A percentile compares a stretch with the other conserved stretches of the same genome.
phyloP scores from a whole-genome alignment of 2,329 filamentous ascomycete genomes.

The Sclerotinia trifoliorum region DNA sequence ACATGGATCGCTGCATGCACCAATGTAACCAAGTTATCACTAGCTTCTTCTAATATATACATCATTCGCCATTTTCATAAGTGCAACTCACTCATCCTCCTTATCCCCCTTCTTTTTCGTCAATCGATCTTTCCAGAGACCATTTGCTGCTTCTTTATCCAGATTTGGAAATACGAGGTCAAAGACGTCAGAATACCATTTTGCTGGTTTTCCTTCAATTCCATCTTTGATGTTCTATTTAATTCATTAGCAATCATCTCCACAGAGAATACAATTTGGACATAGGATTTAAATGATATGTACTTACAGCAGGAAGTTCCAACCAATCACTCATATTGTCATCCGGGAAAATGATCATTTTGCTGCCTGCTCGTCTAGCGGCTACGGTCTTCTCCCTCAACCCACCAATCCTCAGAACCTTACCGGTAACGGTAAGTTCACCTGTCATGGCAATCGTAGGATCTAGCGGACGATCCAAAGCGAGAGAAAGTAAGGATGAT shows the following conservation, averaged over 20 bases:
- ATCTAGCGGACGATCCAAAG: slow-evolving; percentile 72
- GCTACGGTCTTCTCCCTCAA: slow-evolving; percentile 96
- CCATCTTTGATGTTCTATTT: slow-evolving; percentile 94
- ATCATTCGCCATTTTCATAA: background rate
- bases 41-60: slow-evolving; percentile 1
- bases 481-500: slow-evolving; percentile 84
- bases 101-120: slow-evolving; percentile 32
- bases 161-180: slow-evolving; percentile 83
- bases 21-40: background rate
- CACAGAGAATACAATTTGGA: background rate
- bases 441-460: slow-evolving; percentile 97
- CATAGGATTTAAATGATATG: background rate
- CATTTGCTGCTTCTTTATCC: slow-evolving; percentile 70
- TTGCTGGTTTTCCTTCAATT: slow-evolving; percentile 85
- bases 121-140: slow-evolving; percentile 49
- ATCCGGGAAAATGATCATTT: slow-evolving; percentile 88
- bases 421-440: slow-evolving; percentile 93
- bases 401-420: slow-evolving; percentile 91
- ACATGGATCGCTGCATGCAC: background rate
- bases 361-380: slow-evolving; percentile 85
- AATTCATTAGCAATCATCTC: slow-evolving; percentile 27
- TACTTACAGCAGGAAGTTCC: slow-evolving; percentile 87
- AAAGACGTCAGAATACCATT: slow-evolving; percentile 94
- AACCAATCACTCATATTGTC: slow-evolving; percentile 98
- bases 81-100: slow-evolving; percentile 32